phyloP scores from a whole-genome alignment of 1,284 basidiomycete genomes.

The Fomitopsis schrenkii region DNA sequence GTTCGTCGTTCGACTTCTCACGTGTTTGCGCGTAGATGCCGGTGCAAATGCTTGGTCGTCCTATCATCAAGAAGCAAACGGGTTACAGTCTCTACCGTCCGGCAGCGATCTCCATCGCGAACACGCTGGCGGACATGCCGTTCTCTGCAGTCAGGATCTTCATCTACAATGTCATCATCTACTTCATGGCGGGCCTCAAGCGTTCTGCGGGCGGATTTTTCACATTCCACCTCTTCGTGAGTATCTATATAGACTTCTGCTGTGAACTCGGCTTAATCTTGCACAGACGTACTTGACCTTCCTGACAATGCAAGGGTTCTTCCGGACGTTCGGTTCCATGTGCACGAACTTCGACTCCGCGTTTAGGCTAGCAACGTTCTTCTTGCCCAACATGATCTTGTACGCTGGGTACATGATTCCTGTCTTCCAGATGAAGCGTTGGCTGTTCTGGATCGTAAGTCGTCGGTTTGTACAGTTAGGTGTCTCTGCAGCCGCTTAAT shows the following conservation, averaged over 20 bases:
- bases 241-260: constrained; percentile 1
- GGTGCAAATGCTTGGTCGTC: constrained; percentile 71
- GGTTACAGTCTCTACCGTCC: constrained; percentile 81
- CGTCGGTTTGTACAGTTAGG: background rate
- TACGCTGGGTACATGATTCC: constrained; percentile 76
- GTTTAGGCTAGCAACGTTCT: constrained; percentile 57
- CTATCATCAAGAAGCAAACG: constrained; percentile 69
- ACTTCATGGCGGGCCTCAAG: constrained; percentile 69
- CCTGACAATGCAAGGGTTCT: constrained; percentile 70
- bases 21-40: constrained; percentile 41
- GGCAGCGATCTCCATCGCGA: constrained; percentile 67
- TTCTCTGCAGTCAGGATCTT: constrained; percentile 64
- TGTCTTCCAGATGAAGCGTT: constrained; percentile 76
- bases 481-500: background rate
- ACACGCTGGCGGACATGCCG: constrained; percentile 74
- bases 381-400: constrained; percentile 61
- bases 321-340: constrained; percentile 64
- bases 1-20: rapidly evolving
- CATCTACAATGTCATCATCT: constrained; percentile 67
- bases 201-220: constrained; percentile 65
- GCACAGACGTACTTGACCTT: constrained; percentile 48
- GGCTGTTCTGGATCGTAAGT: constrained; percentile 83
- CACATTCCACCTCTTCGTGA: constrained; percentile 61
- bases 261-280: background rate
- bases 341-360: constrained; percentile 64